Conservation (phyloP, 2,329 filamentous ascomycete species). For the Colletotrichum viniferum region DNA sequence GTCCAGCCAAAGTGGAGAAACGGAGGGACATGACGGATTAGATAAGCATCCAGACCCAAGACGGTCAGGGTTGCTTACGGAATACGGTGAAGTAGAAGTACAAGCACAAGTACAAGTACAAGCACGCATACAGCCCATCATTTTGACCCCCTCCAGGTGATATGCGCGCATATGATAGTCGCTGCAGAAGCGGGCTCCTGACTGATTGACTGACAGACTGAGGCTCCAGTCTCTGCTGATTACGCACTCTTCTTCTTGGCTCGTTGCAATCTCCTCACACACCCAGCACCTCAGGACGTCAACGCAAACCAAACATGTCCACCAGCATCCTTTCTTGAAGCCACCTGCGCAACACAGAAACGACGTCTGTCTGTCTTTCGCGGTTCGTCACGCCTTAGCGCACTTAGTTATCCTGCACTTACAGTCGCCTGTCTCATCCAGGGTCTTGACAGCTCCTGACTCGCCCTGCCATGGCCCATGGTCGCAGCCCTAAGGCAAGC, state of each 20-base stretch:
- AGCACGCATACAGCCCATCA: neutral
- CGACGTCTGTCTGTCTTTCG: neutral
- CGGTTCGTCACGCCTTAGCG: neutral
- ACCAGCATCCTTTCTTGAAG: neutral
- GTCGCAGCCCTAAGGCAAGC: constrained; percentile 20
- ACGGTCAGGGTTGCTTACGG: neutral
- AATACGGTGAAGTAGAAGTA: too few relatives aligned
- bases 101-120: too few relatives aligned
- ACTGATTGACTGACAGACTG: neutral
- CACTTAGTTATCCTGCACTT: neutral
- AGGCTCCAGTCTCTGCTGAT: neutral
- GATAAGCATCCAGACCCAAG: neutral
- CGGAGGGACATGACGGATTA: neutral
- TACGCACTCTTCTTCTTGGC: constrained; percentile 8
- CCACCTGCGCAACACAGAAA: neutral
- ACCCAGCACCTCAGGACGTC: neutral
- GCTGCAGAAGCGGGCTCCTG: neutral
- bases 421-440: neutral
- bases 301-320: neutral
- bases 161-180: neutral
- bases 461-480: constrained; percentile 1
- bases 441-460: constrained; percentile 2
- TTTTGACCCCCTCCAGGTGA: neutral
- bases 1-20: neutral
- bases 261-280: neutral